phyloP scores from a whole-genome alignment of 257 asterid species.

The Nicotiana sylvestris region DNA sequence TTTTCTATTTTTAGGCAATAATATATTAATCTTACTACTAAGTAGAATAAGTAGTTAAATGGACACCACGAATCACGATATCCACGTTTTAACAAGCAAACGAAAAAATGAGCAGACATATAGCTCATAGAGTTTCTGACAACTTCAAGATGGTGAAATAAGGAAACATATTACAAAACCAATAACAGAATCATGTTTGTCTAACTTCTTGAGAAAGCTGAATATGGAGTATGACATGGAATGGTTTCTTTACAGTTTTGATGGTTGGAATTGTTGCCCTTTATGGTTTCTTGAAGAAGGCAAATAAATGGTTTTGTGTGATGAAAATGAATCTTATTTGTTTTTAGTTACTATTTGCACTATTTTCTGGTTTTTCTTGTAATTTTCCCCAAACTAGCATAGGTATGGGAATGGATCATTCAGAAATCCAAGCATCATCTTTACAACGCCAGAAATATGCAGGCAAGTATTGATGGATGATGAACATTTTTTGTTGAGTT shows the following conservation, averaged over 20 bases:
- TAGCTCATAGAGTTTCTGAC: not conserved
- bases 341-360: no score
- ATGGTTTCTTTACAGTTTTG: not conserved
- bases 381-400: not conserved
- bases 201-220: not conserved
- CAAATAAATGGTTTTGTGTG: not conserved
- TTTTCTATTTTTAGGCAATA: no score
- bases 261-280: not conserved
- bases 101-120: not conserved
- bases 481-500: conserved; percentile 13
- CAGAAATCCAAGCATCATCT: conserved; percentile 9
- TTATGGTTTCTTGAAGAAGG: not conserved
- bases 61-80: no score
- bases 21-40: no score
- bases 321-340: not conserved
- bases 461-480: conserved; percentile 12
- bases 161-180: not conserved
- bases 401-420: conserved; percentile 11
- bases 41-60: no score
- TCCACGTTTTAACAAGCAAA: not conserved
- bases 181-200: not conserved
- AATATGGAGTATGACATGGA: not conserved
- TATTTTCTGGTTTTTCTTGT: not conserved
- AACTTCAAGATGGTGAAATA: not conserved
- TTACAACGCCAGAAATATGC: conserved; percentile 9